Evolutionary conservation across 805 yeast species (phyloP), one percentile per base, ranked within the genome.

Genomic region (Zygotorulaspora chibaensis): DNA sequence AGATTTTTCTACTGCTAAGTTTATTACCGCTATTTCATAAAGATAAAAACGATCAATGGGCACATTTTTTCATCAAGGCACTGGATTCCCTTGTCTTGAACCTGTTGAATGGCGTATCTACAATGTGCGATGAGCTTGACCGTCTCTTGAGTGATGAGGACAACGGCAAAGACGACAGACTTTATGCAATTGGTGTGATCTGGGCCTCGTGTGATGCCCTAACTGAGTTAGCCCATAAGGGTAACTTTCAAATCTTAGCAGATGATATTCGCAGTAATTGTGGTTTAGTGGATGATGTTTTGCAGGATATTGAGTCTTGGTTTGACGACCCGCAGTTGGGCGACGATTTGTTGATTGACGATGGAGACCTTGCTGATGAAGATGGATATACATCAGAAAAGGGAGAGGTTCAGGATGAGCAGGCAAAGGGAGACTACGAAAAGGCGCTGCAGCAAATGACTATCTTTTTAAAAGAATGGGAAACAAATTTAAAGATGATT

Each of bases 221-320:
- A 8, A 61, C 65, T 9, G 60, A 64, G 8, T 57, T 77, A 15
- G 55, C 77, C 4, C 65, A 68, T 16, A 65, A 61, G 18, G 88
- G 88, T 0, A 74, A 78, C 40, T 50, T 79, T 13, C 84, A 81
- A 2, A 56, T 80, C 1, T 63, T 84, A 42, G 75, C 74, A 29
- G 54, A 55, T 26, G 75, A 73, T 43, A 64, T 84, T 3, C 53
- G 52, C 28, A 36, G 34, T 1, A 57, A 61, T 42, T 36, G 50
- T 35, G 69, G 67, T 31, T 58, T 84, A 45, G 68, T 83, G 6
- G 75, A 71, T 15, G 91, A 84, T 62, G 84, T 82, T 0, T 63
- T 76, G n/a, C 76, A 73, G 8, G 95, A 87, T 55, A 73, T 84
- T 41, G 78, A 71, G 16, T 87, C 79, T 47, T 86, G 91, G 87